Conservation (phyloP, 2,329 filamentous ascomycete genomes). For the Mollisia scopiformis region DNA sequence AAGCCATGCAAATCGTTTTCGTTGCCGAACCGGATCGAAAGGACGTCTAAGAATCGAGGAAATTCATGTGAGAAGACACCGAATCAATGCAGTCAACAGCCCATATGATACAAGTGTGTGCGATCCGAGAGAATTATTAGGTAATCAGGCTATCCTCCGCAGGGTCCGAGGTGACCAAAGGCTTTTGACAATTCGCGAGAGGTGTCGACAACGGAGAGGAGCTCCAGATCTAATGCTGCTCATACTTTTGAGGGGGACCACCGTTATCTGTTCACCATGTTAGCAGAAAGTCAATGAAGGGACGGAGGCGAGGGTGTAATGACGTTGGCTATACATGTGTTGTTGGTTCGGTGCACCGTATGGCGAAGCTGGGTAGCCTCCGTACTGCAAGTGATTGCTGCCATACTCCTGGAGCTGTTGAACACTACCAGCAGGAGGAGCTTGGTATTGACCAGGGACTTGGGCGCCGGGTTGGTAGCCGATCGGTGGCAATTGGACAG, state of each 20-base stretch:
- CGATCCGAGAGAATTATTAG: conserved; percentile 28
- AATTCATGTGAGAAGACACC: conserved; percentile 30
- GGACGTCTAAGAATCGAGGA: conserved; percentile 33
- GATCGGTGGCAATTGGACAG: conserved; percentile 74
- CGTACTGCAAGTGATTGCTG: conserved; percentile 47
- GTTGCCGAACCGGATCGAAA: conserved; percentile 32
- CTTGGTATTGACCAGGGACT: conserved; percentile 64
- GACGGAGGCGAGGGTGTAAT: conserved; percentile 35
- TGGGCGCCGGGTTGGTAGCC: conserved; percentile 67
- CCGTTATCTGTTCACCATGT: conserved; percentile 35
- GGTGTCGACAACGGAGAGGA: conserved; percentile 8
- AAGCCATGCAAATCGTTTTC: conserved; percentile 37
- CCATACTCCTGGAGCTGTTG: conserved; percentile 61
- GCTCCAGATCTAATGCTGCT: conserved; percentile 34
- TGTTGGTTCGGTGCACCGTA: conserved; percentile 53
- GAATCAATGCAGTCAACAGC: conserved; percentile 35
- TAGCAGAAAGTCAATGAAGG: conserved; percentile 23
- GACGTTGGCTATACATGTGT: conserved; percentile 65
- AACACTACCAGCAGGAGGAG: conserved; percentile 57
- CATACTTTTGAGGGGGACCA: conserved; percentile 35
- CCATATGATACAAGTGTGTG: conserved; percentile 40
- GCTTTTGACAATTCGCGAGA: conserved; percentile 12
- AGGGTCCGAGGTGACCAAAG: conserved; percentile 16
- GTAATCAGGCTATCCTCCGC: conserved; percentile 23
- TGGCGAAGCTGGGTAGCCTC: conserved; percentile 60